phyloP scores from a whole-genome alignment of 2,329 filamentous ascomycete genomes.

The Elsinoe fawcettii region DNA sequence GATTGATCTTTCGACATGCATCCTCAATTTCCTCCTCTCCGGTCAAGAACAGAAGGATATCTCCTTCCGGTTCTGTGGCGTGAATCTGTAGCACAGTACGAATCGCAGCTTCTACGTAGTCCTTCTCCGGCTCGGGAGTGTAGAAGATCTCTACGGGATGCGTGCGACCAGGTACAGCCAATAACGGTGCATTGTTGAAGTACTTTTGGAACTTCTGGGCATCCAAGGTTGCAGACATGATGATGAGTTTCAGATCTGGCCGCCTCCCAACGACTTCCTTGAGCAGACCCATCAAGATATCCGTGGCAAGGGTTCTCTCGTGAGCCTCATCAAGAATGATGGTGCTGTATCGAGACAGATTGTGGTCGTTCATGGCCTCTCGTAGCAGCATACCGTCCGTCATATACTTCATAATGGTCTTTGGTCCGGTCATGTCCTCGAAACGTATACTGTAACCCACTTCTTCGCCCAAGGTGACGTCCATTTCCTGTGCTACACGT shows the following conservation, averaged over 20 bases:
- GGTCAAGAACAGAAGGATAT: constrained; percentile 89
- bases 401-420: constrained; percentile 98
- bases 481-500: constrained; percentile 95
- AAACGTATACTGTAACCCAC: constrained; percentile 99
- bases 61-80: constrained; percentile 82
- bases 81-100: constrained; percentile 96
- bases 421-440: constrained; percentile 82
- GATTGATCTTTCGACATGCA: constrained; percentile 78
- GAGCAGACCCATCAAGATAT: constrained; percentile 92
- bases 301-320: constrained; percentile 92
- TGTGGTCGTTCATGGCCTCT: constrained; percentile 92
- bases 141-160: constrained; percentile 98
- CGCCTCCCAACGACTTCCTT: constrained; percentile 80
- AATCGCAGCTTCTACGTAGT: constrained; percentile 93
- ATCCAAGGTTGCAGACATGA: constrained; percentile 97
- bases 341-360: constrained; percentile 86
- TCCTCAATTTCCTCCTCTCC: constrained; percentile 99
- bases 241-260: constrained; percentile 91
- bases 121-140: constrained; percentile 88
- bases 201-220: constrained; percentile 97
- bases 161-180: constrained; percentile 90
- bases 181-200: constrained; percentile 86
- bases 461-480: constrained; percentile 84
- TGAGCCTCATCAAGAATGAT: constrained; percentile 99
- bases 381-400: constrained; percentile 97